Evolutionary conservation across 192 early-diverging fungal genomes (phyloP).

Genomic region (Obelidium mucronatum): DNA sequence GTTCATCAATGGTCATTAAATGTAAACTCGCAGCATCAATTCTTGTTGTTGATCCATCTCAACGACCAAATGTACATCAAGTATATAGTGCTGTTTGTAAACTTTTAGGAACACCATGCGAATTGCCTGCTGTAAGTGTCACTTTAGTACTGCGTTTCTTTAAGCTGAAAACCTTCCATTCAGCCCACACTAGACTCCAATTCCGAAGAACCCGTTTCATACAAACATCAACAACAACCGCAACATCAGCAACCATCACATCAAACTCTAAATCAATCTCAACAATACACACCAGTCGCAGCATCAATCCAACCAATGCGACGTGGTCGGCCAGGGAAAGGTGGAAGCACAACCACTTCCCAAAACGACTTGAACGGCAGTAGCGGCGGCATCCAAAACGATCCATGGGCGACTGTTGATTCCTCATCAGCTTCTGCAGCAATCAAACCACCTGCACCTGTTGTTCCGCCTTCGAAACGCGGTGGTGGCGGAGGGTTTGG

Average conservation of each 20-base stretch:
- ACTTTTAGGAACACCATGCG: constrained; percentile 67
- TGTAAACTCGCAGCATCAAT: constrained; percentile 62
- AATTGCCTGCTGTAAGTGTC: constrained; percentile 44
- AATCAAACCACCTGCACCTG: not conserved
- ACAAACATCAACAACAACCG: constrained; percentile 41
- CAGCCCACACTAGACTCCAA: constrained; percentile 5
- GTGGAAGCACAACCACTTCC: not conserved
- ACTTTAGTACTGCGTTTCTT: constrained; percentile 33
- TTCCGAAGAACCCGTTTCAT: constrained; percentile 21
- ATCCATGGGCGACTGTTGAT: constrained; percentile 25
- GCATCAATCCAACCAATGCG: constrained; percentile 82
- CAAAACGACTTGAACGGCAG: not conserved
- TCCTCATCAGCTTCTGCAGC: not conserved
- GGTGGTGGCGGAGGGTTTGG: no score
- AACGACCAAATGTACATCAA: constrained; percentile 83
- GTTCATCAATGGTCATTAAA: not conserved
- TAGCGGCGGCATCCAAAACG: not conserved
- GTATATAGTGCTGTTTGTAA: constrained; percentile 70
- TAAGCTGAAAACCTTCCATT: not conserved
- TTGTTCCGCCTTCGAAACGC: constrained; percentile 4
- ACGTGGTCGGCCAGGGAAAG: constrained; percentile 74
- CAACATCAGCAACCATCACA: constrained; percentile 10
- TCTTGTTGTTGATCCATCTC: constrained; percentile 76
- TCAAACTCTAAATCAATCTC: not conserved
- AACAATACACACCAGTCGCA: constrained; percentile 29